Percentiles rank a stretch among this genome's conserved stretches.
Conservation (phyloP, 2,329 filamentous ascomycete genomes). For the Geosmithia putterillii region DNA sequence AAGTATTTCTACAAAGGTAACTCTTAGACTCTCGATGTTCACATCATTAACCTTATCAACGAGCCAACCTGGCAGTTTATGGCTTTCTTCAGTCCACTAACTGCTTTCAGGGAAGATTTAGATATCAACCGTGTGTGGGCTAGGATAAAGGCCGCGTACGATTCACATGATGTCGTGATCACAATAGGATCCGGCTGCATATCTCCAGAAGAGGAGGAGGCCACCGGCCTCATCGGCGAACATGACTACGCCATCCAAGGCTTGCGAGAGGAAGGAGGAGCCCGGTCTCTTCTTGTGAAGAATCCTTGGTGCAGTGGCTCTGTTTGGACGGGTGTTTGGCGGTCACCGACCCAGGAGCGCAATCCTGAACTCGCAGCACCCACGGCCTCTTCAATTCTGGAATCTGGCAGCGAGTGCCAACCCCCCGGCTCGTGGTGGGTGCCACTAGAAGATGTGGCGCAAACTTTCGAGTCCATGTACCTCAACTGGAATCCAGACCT, state of each 20-base stretch:
- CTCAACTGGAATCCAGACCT: slow-evolving; percentile 91
- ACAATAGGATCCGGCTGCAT: slow-evolving; percentile 85
- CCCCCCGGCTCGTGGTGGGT: slow-evolving; percentile 79
- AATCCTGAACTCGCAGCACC: not conserved
- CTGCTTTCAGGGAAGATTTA: slow-evolving; percentile 53
- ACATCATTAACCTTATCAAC: no score
- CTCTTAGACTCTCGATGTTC: not conserved
- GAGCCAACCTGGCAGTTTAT: no score
- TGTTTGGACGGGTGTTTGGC: slow-evolving; percentile 48
- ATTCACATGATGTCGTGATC: slow-evolving; percentile 68
- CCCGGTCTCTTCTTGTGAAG: slow-evolving; percentile 69
- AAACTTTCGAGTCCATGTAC: slow-evolving; percentile 92
- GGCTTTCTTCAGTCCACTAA: not conserved
- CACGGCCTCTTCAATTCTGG: not conserved
- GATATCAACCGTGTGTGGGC: slow-evolving; percentile 67
- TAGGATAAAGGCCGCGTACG: slow-evolving; percentile 62
- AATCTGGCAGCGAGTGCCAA: not conserved
- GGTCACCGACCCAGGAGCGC: slow-evolving; percentile 6
- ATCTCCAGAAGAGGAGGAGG: slow-evolving; percentile 61
- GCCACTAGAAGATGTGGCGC: slow-evolving; percentile 71
- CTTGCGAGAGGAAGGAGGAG: slow-evolving; percentile 49
- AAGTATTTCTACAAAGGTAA: slow-evolving; percentile 74
- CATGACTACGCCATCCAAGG: slow-evolving; percentile 92
- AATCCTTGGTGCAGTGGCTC: slow-evolving; percentile 89
- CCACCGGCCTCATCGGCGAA: slow-evolving; percentile 72